Base-by-base conservation (phyloP, 345 rosid genomes). In the Eutrema japonicum region DNA sequence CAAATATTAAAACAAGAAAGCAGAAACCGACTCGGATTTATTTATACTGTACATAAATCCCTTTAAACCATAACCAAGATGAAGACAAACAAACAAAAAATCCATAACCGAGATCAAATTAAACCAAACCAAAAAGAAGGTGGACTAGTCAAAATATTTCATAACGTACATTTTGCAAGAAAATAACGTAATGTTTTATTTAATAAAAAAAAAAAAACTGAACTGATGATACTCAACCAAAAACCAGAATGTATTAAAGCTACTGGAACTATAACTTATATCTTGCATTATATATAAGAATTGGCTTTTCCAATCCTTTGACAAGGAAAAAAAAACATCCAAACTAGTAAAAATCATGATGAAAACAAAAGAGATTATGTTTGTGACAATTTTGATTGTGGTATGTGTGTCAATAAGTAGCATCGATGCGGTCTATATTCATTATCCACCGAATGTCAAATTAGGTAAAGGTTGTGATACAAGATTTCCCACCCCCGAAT, bases 381-480 rank as follows among this genome's bases (percentile, higher is more conserved):
- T 70, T 48, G 48, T 59, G 49, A 37, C 74, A 37, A 6, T 59
- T 10, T 59, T 59, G 18, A 58, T 58, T 36, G 18, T 48, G 10
- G 0, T 27, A 7, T 22, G 66, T 4, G 4, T 70, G 48, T 47
- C 22, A 35, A 58, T 57, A 35, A 46, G 29, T 26, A 45, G 46
- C 48, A 58, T 26, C 18, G 46, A 56, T 18, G 37, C 27, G 30
- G 26, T 0, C 1, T 10, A 22, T 29, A 14, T 26, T 11, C 3
- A 38, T 35, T 56, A 56, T 56, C 3, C 0, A 5, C 7, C 27
- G 3, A 3, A 0, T 27, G 5, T 5, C 12, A 9, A 3, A 10
- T 4, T 59, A 59, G 6, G 29, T 30, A 10, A 9, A 0, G 43
- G 45, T 7, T 49, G 70, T 49, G 11, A 49, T 49, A 22, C 70